These are phyloP conservation scores for Fusarium sp. DNA, from an alignment of 2,329 filamentous ascomycete genomes.

Conservation along the genomic window DNA sequence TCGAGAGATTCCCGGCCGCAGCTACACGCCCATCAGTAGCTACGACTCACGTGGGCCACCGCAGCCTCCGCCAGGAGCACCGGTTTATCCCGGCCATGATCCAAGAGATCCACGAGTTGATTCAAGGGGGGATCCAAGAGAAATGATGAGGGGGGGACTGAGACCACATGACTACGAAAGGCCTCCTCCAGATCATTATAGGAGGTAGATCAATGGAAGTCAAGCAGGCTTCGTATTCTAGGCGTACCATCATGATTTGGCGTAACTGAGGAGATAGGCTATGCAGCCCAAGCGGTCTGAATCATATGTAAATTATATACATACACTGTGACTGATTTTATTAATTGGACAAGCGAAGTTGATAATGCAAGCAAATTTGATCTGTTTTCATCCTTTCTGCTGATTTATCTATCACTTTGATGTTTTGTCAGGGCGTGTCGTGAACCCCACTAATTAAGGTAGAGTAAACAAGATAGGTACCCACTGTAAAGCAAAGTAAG, in stretches of 20 bases:
- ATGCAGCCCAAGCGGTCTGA: background rate
- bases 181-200: slow-evolving; percentile 56
- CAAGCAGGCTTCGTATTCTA: background rate
- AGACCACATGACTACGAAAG: slow-evolving; percentile 58
- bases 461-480: background rate
- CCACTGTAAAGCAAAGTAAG: background rate
- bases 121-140: slow-evolving; percentile 45
- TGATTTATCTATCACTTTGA: background rate
- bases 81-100: slow-evolving; percentile 45
- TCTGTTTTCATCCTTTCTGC: background rate
- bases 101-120: slow-evolving; percentile 43
- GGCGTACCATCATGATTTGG: background rate
- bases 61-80: slow-evolving; percentile 45
- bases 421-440: background rate
- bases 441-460: slow-evolving; percentile 10
- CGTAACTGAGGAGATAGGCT: background rate
- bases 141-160: slow-evolving; percentile 55
- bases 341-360: background rate
- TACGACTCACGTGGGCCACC: slow-evolving; percentile 55
- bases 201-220: slow-evolving; percentile 46
- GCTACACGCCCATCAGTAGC: slow-evolving; percentile 54
- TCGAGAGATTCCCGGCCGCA: slow-evolving; percentile 54
- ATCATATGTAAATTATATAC: background rate
- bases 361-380: background rate
- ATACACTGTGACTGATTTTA: background rate